These are phyloP conservation scores for Papilionanthe hybrid DNA, from an alignment of 116 monocot genomes.

Conservation along the genomic window DNA sequence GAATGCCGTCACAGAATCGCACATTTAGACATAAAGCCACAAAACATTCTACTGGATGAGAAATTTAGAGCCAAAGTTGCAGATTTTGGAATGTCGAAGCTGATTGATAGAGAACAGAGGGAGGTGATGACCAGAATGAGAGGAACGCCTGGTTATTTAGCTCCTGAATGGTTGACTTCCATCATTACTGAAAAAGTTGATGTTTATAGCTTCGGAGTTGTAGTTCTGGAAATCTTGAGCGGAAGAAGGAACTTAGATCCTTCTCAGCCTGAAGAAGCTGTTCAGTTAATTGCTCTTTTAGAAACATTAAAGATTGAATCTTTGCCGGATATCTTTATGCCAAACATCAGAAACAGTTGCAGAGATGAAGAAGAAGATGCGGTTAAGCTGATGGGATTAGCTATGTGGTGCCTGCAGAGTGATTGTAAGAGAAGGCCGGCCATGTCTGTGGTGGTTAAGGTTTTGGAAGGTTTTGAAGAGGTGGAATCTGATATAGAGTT, in stretches of 20 bases:
- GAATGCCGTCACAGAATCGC: constrained; percentile 9
- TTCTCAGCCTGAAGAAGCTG: constrained; percentile 5
- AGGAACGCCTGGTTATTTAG: constrained; percentile 11
- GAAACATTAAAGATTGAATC: neutral
- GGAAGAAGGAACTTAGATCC: constrained; percentile 13
- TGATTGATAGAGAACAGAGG: constrained; percentile 7
- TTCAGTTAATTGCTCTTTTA: constrained; percentile 6
- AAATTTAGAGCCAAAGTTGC: constrained; percentile 9
- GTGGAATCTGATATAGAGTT: constrained; percentile 8
- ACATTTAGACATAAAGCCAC: constrained; percentile 4
- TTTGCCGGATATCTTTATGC: neutral
- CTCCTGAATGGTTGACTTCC: constrained; percentile 14
- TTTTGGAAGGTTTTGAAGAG: constrained; percentile 5
- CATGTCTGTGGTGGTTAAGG: constrained; percentile 12
- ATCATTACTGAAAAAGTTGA: constrained; percentile 17
- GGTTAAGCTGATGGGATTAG: neutral
- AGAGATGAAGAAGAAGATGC: neutral
- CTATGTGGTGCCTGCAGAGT: constrained; percentile 18
- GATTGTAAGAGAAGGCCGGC: constrained; percentile 13
- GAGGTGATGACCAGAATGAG: constrained; percentile 16
- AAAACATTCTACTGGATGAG: constrained; percentile 9
- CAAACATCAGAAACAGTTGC: neutral
- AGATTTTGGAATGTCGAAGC: constrained; percentile 12
- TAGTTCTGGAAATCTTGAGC: constrained; percentile 11
- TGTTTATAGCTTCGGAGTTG: constrained; percentile 16